Evolutionary conservation across 805 yeast genomes (phyloP), one percentile per base, ranked within the genome.

Genomic region (Barnettozyma vustinii): DNA sequence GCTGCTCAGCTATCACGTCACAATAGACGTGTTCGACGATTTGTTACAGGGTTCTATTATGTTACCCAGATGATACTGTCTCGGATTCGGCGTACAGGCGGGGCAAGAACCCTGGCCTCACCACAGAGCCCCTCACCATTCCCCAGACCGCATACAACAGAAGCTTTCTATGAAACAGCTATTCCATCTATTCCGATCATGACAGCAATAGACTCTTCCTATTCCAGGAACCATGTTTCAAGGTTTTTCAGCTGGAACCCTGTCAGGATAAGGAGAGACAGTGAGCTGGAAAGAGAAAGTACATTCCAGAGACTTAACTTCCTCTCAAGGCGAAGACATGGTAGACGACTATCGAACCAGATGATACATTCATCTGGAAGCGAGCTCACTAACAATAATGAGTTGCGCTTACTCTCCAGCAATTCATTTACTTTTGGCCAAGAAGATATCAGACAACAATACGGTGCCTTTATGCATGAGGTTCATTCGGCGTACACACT

Each of bases 181-280:
- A 15, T 19, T 5, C 47, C 49, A 36, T 36, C 39, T 18, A 9
- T 18, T 3, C 36, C 19, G 13, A 16, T 10, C 27, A 23, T 13
- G 32, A 42, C 5, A 23, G 44, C 12, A 8, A 13, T 40, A 40
- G 18, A 39, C 21, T 33, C 42, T 4, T 9, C 40, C 8, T 26
- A 21, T 6, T 19, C 30, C 10, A 19, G 25, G 12, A 21, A 35
- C 6, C 25, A 15, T 13, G 10, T 16, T 1, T 12, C 35, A 9
- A 27, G 39, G 18, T 40, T 42, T 16, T 18, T 43, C 18, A 30
- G 27, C 20, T 39, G 47, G 47, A 49, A 40, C 30, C 47, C 52
- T 4, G 52, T 49, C 3, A 32, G 49, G n/a, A 46, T 49, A 23
- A 42, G 52, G 35, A 46, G 52, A 27, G 50, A 49, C 33, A 43